A percentile compares a stretch with the other conserved stretches of the same genome.
phyloP scores from a whole-genome alignment of 768 basidiomycete species.

The Pulveroboletus sp. region DNA sequence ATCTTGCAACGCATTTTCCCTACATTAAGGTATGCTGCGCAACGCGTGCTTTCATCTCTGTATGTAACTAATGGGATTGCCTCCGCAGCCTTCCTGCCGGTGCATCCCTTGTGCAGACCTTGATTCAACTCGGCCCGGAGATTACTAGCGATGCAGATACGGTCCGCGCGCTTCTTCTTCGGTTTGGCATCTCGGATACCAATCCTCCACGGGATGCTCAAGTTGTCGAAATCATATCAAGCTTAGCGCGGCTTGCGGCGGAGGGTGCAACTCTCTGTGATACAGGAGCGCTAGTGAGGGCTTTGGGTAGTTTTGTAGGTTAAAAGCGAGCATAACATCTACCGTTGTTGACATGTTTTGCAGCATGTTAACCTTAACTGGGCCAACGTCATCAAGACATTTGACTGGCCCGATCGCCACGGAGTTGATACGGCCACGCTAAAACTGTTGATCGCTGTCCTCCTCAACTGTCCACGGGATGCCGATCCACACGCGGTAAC shows the following conservation, averaged over 20 bases:
- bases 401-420: slow-evolving; percentile 79
- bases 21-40: slow-evolving; percentile 56
- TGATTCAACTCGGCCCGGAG: slow-evolving; percentile 76
- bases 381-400: slow-evolving; percentile 77
- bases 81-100: slow-evolving; percentile 54
- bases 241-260: slow-evolving; percentile 60
- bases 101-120: slow-evolving; percentile 66
- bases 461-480: slow-evolving; percentile 76
- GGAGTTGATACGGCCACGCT: slow-evolving; percentile 87
- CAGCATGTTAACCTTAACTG: slow-evolving; percentile 71
- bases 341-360: slow-evolving; percentile 11
- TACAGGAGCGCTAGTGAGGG: slow-evolving; percentile 67
- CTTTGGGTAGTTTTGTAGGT: slow-evolving; percentile 71
- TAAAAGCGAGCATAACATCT: not conserved
- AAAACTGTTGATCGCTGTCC: slow-evolving; percentile 83
- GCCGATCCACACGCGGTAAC: slow-evolving; percentile 73
- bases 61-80: slow-evolving; percentile 12
- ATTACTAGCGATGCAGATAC: slow-evolving; percentile 71
- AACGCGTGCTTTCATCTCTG: slow-evolving; percentile 7
- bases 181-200: slow-evolving; percentile 71
- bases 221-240: slow-evolving; percentile 66
- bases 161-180: slow-evolving; percentile 60
- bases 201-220: slow-evolving; percentile 69
- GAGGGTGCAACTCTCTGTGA: slow-evolving; percentile 75
- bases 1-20: slow-evolving; percentile 72